Base-by-base conservation (phyloP, 257 asterid genomes). In the Primulina huaijiensis region DNA sequence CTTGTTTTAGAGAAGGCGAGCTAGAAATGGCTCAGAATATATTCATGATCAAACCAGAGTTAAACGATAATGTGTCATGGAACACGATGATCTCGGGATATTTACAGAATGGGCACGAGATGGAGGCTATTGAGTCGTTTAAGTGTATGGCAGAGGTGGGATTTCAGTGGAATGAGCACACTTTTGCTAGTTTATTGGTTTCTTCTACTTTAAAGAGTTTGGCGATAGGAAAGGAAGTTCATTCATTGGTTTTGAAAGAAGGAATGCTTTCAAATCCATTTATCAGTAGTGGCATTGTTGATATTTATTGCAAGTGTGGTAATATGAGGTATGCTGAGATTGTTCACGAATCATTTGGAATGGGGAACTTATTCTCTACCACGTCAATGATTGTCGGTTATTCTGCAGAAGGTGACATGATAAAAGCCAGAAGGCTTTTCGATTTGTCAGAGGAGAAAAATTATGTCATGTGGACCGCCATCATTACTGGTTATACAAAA, bases 1-100 rank as follows among this genome's bases (percentile, higher is more conserved):
- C 97, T 72, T 93, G 95, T 79, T 85, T 82, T 68, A 82, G 96
- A 79, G 92, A 86, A 76, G 96, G 96, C 5, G 78, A 89, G n/a
- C 20, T 90, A 62, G 88, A 89, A 62, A 80, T 75, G 72, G 99
- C 96, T 2, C 56, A 37, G 20, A 81, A 82, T 76, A 67, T 89
- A 21, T 86, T 90, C 62, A 77, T 37, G 74, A 77, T 66, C 61
- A 75, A 72, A 38, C 84, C 78, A 2, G 88, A 82, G 71, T 65
- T 83, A 69, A 90, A 80, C n/a, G 95, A 93, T 80, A 66, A 33
- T 8, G 89, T 89, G 20, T 84, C 99, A 20, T 90, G 96, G 96
- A 90, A 93, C 67, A 93, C 97, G 2, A 78, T 93, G 89, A 89
- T 93, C 62, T 78, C 91, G 0, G 96, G 96, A 19, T 83, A 64